phyloP scores from a whole-genome alignment of 2,329 filamentous ascomycete species.

The Drechslerella dactyloides region DNA sequence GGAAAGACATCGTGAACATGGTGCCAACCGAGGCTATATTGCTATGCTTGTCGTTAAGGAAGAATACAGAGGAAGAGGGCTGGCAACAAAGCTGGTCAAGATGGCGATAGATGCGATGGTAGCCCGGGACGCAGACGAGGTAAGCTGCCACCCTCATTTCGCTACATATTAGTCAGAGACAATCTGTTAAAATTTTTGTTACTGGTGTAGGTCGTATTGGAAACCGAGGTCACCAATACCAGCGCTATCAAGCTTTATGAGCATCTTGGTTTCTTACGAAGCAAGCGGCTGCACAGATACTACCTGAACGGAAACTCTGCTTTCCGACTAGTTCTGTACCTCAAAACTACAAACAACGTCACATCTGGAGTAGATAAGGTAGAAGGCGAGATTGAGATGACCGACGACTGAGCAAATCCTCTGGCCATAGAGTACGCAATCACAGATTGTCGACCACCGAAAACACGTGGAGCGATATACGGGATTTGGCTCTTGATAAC shows the following conservation, averaged over 20 bases:
- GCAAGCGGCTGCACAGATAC: conserved; percentile 91
- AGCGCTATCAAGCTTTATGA: conserved; percentile 93
- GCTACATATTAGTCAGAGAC: conserved; percentile 10
- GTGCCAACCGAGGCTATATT: conserved; percentile 85
- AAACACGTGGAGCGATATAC: no score
- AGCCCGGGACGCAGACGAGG: conserved; percentile 80
- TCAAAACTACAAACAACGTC: conserved; percentile 63
- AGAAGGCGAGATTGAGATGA: conserved; percentile 44
- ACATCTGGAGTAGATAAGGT: conserved; percentile 6
- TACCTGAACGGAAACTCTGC: conserved; percentile 97
- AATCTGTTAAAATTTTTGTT: conserved; percentile 3
- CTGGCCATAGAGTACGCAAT: no score
- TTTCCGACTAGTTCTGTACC: conserved; percentile 81
- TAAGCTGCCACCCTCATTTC: conserved; percentile 55
- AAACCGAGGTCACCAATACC: conserved; percentile 92
- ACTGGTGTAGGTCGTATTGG: conserved; percentile 73
- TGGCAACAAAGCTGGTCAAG: conserved; percentile 82
- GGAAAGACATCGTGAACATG: conserved; percentile 84
- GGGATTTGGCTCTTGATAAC: no score
- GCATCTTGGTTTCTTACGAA: conserved; percentile 85
- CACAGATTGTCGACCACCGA: no score
- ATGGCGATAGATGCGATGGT: conserved; percentile 92
- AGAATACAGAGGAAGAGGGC: conserved; percentile 78
- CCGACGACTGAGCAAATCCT: conserved; percentile 28
- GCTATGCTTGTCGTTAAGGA: conserved; percentile 95